These are phyloP conservation scores for Coemansia sp. DNA, from an alignment of 192 early-diverging fungal genomes.

Conservation along the genomic window DNA sequence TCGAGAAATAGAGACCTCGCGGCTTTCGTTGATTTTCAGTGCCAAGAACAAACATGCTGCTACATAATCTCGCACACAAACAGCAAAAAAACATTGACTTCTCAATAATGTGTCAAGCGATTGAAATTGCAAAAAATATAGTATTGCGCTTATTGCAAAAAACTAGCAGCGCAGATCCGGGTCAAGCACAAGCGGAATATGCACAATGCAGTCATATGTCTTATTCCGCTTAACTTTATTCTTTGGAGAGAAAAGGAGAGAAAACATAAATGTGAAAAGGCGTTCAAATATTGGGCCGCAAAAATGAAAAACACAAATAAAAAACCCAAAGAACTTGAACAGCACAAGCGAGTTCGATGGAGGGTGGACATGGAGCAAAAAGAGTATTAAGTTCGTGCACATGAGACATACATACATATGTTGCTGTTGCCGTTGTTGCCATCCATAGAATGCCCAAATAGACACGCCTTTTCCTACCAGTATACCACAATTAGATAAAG, in stretches of 20 bases:
- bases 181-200: background rate
- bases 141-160: too few relatives aligned
- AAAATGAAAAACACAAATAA: background rate
- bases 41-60: constrained; percentile 45
- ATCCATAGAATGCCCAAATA: background rate
- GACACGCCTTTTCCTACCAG: background rate
- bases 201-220: background rate
- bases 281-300: background rate
- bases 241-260: background rate
- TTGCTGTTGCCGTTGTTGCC: background rate
- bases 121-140: too few relatives aligned
- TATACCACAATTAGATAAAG: background rate
- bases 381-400: background rate
- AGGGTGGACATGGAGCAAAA: background rate
- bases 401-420: background rate
- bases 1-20: constrained; percentile 46
- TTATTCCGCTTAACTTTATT: background rate
- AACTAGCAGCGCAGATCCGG: background rate
- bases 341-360: background rate
- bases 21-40: constrained; percentile 54
- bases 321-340: background rate
- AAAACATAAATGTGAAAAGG: background rate
- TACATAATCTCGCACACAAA: constrained; percentile 15
- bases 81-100: constrained; percentile 13
- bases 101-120: too few relatives aligned